Evolutionary conservation across 495 filamentous ascomycete genomes (phyloP), one percentile per base, ranked within the genome.

Genomic region (Lophiostoma macrostomum): DNA sequence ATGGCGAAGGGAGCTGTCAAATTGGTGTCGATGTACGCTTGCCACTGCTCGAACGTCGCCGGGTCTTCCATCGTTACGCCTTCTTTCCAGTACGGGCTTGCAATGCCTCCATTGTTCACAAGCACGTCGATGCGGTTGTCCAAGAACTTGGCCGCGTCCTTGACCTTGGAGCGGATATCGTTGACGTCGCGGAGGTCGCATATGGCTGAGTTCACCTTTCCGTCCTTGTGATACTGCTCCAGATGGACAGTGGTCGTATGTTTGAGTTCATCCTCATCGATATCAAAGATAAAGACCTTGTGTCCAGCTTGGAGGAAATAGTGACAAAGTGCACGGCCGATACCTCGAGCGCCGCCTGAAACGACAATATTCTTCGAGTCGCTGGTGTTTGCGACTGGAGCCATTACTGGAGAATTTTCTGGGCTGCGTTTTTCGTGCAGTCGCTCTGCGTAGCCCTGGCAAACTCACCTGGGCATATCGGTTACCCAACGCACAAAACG

Each of bases 11-110:
- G 56, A 24, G 40, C 61, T 3, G 66, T 71, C 18, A 71, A 44
- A 31, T 70, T 70, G 13, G 64, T 70, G 36, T 70, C 68, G 13
- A 71, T 60, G 53, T 64, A 69, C 18, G 56, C 61, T 27, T 66
- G 50, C 68, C 68, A 71, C 36, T 66, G 41, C 1, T 61, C 58
- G 23, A 66, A 48, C 13, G 60, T 70, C 3, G 29, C 48, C 13
- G 46, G 47, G 36, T 50, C 62, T 52, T 56, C 61, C 64, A 52
- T 62, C 27, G 63, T 68, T 16, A 51, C 53, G 7, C 43, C 49
- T 34, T 66, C 60, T 53, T 64, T 65, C 58, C 60, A 62, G 37
- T 53, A 56, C 7, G 58, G 65, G 16, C 50, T 43, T 12, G 58
- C 47, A 24, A 69, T 63, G 27, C 59, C 43, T 10, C 14, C 50